A percentile compares a stretch with the other conserved stretches of the same genome.
Evolutionary conservation across 1,284 basidiomycete species (phyloP).

Genomic region (Malassezia dermatis): DNA sequence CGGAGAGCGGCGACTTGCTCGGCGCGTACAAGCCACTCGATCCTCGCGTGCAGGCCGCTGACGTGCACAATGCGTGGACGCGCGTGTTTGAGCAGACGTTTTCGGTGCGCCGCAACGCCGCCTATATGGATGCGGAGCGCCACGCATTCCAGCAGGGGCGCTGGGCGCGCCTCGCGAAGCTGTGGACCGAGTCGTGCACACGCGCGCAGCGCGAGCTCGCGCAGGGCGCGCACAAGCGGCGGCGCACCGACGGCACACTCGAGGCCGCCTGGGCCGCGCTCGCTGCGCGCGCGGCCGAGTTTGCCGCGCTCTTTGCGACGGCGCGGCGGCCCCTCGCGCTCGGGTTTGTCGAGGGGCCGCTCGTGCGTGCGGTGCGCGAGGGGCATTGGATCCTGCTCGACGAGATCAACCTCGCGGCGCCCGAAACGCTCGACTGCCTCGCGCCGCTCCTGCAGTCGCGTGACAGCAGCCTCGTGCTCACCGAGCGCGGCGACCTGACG

Average conservation of each 20-base stretch:
- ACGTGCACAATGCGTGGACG: slow-evolving; percentile 66
- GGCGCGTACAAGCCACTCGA: slow-evolving; percentile 95
- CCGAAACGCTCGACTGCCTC: slow-evolving; percentile 89
- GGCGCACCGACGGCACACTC: slow-evolving; percentile 1
- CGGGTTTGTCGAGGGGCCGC: slow-evolving; percentile 86
- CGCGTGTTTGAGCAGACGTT: slow-evolving; percentile 80
- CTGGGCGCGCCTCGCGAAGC: slow-evolving; percentile 71
- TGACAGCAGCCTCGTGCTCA: slow-evolving; percentile 77
- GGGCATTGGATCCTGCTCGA: slow-evolving; percentile 95
- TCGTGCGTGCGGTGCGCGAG: slow-evolving; percentile 77
- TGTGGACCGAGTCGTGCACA: slow-evolving; percentile 72
- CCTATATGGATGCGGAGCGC: slow-evolving; percentile 71
- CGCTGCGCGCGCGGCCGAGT: slow-evolving; percentile 62
- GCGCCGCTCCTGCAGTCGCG: slow-evolving; percentile 75
- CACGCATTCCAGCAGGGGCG: slow-evolving; percentile 71
- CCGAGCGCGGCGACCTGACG: slow-evolving; percentile 84
- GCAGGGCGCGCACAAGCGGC: slow-evolving; percentile 20
- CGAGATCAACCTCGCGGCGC: slow-evolving; percentile 86
- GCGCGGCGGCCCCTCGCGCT: slow-evolving; percentile 53
- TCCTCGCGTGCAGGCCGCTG: slow-evolving; percentile 58
- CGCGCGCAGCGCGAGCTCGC: slow-evolving; percentile 45
- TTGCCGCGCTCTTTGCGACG: slow-evolving; percentile 54
- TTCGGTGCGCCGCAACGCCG: slow-evolving; percentile 76
- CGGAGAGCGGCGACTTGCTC: slow-evolving; percentile 83
- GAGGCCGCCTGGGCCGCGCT: slow-evolving; percentile 52